Evolutionary conservation across 2,329 filamentous ascomycete species (phyloP).

Genomic region (Aspergillus sp.): DNA sequence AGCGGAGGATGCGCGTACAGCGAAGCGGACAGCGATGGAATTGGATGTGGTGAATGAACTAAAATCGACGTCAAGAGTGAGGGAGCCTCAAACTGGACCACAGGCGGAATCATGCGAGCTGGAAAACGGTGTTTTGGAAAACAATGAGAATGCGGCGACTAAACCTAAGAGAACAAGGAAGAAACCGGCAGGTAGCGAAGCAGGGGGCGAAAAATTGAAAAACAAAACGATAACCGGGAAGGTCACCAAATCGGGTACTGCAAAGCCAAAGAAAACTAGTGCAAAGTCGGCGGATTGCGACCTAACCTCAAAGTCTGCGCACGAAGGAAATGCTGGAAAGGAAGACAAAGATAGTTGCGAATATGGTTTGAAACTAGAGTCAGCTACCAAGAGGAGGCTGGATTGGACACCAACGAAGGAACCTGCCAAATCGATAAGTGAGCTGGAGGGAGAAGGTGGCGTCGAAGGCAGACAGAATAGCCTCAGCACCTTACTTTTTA

Average conservation of each 20-base stretch:
- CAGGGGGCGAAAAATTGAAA: slow-evolving; percentile 24
- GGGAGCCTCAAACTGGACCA: slow-evolving; percentile 12
- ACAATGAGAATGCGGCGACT: slow-evolving; percentile 18
- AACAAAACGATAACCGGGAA: slow-evolving; percentile 38
- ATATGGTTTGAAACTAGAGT: slow-evolving; percentile 32
- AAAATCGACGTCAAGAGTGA: slow-evolving; percentile 18
- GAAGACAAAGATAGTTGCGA: slow-evolving; percentile 19
- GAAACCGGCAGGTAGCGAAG: slow-evolving; percentile 21
- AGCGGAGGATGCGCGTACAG: slow-evolving; percentile 6
- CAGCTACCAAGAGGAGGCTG: slow-evolving; percentile 56
- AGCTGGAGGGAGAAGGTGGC: slow-evolving; percentile 13
- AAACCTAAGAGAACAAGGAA: slow-evolving; percentile 26
- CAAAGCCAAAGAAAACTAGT: slow-evolving; percentile 10
- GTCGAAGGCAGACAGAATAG: slow-evolving; percentile 5
- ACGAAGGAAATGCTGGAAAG: slow-evolving; percentile 4
- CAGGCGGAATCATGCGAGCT: not conserved
- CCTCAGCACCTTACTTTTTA: slow-evolving; percentile 40
- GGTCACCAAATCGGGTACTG: slow-evolving; percentile 33
- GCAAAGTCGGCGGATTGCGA: slow-evolving; percentile 12
- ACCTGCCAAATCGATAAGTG: slow-evolving; percentile 30
- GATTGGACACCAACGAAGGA: slow-evolving; percentile 69
- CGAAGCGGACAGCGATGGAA: slow-evolving; percentile 7
- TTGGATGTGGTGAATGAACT: slow-evolving; percentile 11
- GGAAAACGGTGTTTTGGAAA: slow-evolving; percentile 7
- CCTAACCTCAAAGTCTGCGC: not conserved